phyloP scores from a whole-genome alignment of 768 basidiomycete genomes.

The Pilatotrama ljubarskyi region DNA sequence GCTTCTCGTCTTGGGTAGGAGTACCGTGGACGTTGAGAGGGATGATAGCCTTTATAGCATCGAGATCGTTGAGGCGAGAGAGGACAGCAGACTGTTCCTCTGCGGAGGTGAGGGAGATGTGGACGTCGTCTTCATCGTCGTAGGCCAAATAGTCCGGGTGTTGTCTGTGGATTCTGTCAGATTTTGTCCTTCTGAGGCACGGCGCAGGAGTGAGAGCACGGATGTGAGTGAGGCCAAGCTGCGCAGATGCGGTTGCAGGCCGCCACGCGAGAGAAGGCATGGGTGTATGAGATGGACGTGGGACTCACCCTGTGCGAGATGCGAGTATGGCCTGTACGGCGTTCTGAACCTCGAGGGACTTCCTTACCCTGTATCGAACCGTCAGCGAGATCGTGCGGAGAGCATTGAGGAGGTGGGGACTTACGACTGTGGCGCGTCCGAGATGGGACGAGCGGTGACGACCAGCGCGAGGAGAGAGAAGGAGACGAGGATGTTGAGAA shows the following conservation, averaged over 20 bases:
- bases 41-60: slow-evolving; percentile 33
- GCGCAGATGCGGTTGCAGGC: not conserved
- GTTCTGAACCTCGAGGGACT: slow-evolving; percentile 32
- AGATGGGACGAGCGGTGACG: slow-evolving; percentile 44
- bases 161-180: slow-evolving; percentile 16
- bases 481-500: slow-evolving; percentile 39
- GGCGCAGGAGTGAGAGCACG: not conserved
- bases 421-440: slow-evolving; percentile 31
- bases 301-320: slow-evolving; percentile 37
- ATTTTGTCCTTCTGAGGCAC: not conserved
- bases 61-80: slow-evolving; percentile 30
- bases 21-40: slow-evolving; percentile 27
- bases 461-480: slow-evolving; percentile 45
- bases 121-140: slow-evolving; percentile 27
- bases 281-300: not conserved
- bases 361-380: slow-evolving; percentile 12
- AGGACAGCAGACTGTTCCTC: slow-evolving; percentile 34
- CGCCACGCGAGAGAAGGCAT: not conserved
- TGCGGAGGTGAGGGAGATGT: slow-evolving; percentile 33
- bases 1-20: slow-evolving; percentile 30
- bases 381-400: not conserved
- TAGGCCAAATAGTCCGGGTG: slow-evolving; percentile 19
- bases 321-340: slow-evolving; percentile 39
- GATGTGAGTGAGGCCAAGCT: not conserved
- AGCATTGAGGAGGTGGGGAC: slow-evolving; percentile 13